Evolutionary conservation across 1,284 basidiomycete genomes (phyloP), one percentile per base, ranked within the genome.

Genomic region (Cutaneotrichosporon dermatis): DNA sequence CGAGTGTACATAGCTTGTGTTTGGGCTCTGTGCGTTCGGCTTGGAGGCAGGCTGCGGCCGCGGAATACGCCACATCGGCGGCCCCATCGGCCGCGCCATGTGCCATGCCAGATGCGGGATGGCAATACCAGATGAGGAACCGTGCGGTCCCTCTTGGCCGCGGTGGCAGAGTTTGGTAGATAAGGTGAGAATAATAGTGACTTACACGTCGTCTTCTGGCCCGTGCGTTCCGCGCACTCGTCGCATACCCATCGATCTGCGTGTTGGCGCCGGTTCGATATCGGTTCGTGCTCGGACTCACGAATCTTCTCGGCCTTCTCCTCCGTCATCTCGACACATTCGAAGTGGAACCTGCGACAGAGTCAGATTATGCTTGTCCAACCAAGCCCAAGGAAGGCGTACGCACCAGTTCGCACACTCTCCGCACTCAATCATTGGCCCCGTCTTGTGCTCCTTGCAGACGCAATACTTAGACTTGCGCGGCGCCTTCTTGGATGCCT

Each of bases 391-490:
- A 25, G 25, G 25, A 25, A 25, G 25, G 25, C 25, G 25, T 25
- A 69, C 74, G 57, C 51, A 75, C 75, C 75, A 76, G 53, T 76
- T 68, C 33, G 67, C 65, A 57, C 75, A 76, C 40, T 66, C 62
- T 12, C 62, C 72, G 58, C 75, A 76, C 64, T 76, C 69, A n/a
- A 76, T 75, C 75, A 76, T 76, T 3, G 71, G 65, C n/a, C 70
- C 69, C 3, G 62, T 59, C 7, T 61, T 61, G 4, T 66, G 59
- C 37, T 65, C 63, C 54, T 70, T 68, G 54, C 75, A 75, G 2
- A 71, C 12, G 57, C 73, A 75, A 51, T 71, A 75, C 35, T 66
- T 64, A 41, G 64, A 65, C 41, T 63, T 49, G 13, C 25, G 46
- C 5, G 46, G 11, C 16, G 16, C 44, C 53, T 54, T 59, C 58